phyloP scores from a whole-genome alignment of 2,329 filamentous ascomycete genomes.

The Cryphonectria parasitica region DNA sequence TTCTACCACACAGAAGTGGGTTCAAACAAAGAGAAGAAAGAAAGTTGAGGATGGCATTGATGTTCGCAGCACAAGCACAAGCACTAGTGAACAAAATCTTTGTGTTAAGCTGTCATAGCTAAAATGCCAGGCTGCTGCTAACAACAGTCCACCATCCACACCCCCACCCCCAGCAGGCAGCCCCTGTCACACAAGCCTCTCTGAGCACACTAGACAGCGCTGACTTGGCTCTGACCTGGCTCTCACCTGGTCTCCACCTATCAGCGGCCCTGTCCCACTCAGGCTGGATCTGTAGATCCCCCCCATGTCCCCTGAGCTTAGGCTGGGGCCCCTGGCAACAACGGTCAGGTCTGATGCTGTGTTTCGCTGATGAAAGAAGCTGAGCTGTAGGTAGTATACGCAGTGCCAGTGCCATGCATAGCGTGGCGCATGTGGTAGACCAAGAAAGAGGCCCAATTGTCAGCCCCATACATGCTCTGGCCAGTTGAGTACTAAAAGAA shows the following conservation, averaged over 20 bases:
- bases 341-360: conserved; percentile 14
- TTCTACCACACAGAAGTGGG: background rate
- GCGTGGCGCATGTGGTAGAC: conserved; percentile 15
- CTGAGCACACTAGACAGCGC: background rate
- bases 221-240: conserved; percentile 10
- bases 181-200: background rate
- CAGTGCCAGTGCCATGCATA: background rate
- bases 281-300: conserved; percentile 20
- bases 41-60: background rate
- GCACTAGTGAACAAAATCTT: background rate
- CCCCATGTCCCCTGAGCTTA: conserved; percentile 14
- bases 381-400: background rate
- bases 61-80: background rate
- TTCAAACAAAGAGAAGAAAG: conserved; percentile 6
- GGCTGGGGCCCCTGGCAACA: conserved; percentile 15
- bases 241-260: conserved; percentile 2
- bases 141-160: background rate
- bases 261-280: background rate
- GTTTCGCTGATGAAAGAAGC: conserved; percentile 12
- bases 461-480: conserved; percentile 13
- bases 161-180: background rate
- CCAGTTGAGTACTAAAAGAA: conserved; percentile 29
- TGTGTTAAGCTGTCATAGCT: background rate
- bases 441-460: conserved; percentile 17
- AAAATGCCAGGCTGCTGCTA: background rate